A percentile compares a stretch with the other conserved stretches of the same genome.
Evolutionary conservation across 2,329 filamentous ascomycete genomes (phyloP).

Genomic region (Atkinsonella texensis): DNA sequence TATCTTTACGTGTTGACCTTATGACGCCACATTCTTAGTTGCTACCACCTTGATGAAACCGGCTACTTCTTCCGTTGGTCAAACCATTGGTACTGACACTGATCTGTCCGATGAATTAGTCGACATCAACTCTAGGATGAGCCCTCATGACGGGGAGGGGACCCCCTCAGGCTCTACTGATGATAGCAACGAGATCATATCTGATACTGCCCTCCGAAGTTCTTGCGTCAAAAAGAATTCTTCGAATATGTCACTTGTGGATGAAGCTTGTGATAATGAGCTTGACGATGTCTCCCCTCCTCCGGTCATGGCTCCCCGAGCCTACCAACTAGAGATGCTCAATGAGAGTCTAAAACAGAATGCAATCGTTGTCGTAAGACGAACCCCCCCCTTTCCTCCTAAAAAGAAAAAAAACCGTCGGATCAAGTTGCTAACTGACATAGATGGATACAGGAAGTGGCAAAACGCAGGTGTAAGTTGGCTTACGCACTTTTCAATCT

Average conservation of each 20-base stretch:
- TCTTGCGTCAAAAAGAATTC: constrained; percentile 1
- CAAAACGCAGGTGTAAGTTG: constrained; percentile 61
- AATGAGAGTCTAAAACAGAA: constrained; percentile 56
- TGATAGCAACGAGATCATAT: constrained; percentile 11
- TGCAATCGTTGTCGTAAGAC: constrained; percentile 55
- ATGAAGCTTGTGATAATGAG: constrained; percentile 1
- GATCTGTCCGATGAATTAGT: constrained; percentile 4
- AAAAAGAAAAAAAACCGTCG: background rate
- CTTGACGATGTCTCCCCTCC: constrained; percentile 4
- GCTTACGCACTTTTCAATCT: background rate
- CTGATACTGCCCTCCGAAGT: constrained; percentile 6
- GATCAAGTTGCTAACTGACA: background rate
- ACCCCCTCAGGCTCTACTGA: background rate
- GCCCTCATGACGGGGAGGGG: constrained; percentile 3
- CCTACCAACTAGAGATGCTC: constrained; percentile 69
- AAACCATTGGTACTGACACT: constrained; percentile 4
- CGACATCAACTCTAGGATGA: background rate
- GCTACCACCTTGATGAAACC: constrained; percentile 2
- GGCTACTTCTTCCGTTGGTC: constrained; percentile 1
- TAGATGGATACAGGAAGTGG: constrained; percentile 74
- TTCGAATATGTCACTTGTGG: background rate
- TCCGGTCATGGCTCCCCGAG: constrained; percentile 33
- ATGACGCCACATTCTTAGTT: background rate
- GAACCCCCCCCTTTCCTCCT: background rate
- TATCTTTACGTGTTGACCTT: background rate